Conservation (phyloP, 225 moss, liverwort and hornwort species). For the Polytrichum commune region DNA sequence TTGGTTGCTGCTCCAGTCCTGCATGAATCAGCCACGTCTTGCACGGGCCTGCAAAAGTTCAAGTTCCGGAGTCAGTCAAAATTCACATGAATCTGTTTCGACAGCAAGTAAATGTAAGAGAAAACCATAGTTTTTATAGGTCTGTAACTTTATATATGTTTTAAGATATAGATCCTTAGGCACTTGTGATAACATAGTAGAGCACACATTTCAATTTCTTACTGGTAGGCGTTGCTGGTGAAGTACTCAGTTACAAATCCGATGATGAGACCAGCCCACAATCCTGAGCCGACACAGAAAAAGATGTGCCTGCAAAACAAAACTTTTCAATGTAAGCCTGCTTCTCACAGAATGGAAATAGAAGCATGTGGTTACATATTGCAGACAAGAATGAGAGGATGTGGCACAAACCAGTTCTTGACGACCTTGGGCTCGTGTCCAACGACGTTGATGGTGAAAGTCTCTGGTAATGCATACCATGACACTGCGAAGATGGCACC, state of each 20-base stretch:
- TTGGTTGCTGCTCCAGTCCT: slow-evolving; percentile 73
- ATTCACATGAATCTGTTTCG: too few relatives aligned
- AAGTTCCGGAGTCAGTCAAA: background rate
- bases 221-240: slow-evolving; percentile 72
- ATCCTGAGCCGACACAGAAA: slow-evolving; percentile 56
- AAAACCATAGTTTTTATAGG: too few relatives aligned
- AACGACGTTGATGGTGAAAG: slow-evolving; percentile 78
- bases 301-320: slow-evolving; percentile 48
- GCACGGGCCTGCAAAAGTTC: slow-evolving; percentile 41
- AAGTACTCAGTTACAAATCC: slow-evolving; percentile 74
- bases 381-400: background rate
- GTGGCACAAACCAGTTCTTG: slow-evolving; percentile 61
- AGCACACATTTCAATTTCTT: background rate
- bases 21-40: slow-evolving; percentile 67
- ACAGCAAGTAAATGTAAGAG: too few relatives aligned
- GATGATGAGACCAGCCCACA: slow-evolving; percentile 62
- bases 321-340: too few relatives aligned
- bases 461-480: slow-evolving; percentile 52
- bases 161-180: too few relatives aligned
- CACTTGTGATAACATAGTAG: too few relatives aligned
- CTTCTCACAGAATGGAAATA: too few relatives aligned
- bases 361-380: too few relatives aligned
- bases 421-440: slow-evolving; percentile 57
- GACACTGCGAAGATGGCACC: slow-evolving; percentile 60
- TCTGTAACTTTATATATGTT: too few relatives aligned